Conservation (phyloP, 2,329 filamentous ascomycete genomes). For the Chaetomium olivaceum region DNA sequence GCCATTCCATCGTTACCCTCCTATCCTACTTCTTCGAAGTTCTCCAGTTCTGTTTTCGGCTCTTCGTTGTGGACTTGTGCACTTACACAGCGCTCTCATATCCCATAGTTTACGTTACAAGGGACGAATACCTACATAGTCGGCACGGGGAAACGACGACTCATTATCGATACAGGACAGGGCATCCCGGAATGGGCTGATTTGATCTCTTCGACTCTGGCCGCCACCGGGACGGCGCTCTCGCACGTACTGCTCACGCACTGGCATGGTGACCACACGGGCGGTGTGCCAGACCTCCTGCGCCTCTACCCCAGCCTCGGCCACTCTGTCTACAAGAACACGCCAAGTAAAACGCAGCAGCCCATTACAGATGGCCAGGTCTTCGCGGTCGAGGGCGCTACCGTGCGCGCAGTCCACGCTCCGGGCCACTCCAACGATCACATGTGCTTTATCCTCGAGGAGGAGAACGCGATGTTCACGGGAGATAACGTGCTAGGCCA, state of each 20-base stretch:
- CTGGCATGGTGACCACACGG: constrained; percentile 73
- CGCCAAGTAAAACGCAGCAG: constrained; percentile 35
- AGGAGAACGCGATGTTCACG: constrained; percentile 83
- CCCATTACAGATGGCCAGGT: constrained; percentile 51
- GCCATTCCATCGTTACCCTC: too few species aligned
- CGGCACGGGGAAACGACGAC: constrained; percentile 59
- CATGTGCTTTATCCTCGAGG: constrained; percentile 72
- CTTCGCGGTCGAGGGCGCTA: constrained; percentile 62
- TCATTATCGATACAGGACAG: constrained; percentile 74
- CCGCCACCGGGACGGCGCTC: constrained; percentile 29
- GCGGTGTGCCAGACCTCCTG: constrained; percentile 62
- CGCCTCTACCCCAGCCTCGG: constrained; percentile 42
- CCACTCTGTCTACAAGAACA: constrained; percentile 38
- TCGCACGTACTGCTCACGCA: constrained; percentile 64
- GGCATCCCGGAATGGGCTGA: constrained; percentile 61
- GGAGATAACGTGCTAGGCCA: constrained; percentile 88
- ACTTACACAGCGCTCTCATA: too few species aligned
- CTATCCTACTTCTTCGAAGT: too few species aligned
- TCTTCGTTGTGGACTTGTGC: too few species aligned
- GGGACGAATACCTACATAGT: constrained; percentile 78
- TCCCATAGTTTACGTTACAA: constrained; percentile 50
- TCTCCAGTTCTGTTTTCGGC: too few species aligned
- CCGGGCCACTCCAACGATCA: constrained; percentile 80
- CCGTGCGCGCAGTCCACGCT: constrained; percentile 62
- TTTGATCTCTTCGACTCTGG: constrained; percentile 33